phyloP scores from a whole-genome alignment of 768 basidiomycete species.

The Leccinum truebloodii region DNA sequence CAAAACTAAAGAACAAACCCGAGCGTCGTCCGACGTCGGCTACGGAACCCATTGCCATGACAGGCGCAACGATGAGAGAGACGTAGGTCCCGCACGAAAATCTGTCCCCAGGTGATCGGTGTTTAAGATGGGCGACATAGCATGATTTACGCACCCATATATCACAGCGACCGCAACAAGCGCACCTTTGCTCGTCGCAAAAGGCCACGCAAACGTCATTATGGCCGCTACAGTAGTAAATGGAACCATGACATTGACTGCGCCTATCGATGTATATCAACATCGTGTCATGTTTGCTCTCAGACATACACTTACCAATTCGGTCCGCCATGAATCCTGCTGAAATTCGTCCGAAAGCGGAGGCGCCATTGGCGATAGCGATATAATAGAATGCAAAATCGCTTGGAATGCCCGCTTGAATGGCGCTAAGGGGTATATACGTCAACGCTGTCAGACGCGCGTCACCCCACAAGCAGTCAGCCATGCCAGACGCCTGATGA shows the following conservation, averaged over 20 bases:
- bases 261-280: constrained; percentile 40
- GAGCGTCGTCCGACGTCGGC: constrained; percentile 64
- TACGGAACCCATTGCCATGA: constrained; percentile 59
- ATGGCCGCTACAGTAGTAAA: constrained; percentile 56
- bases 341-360: constrained; percentile 58
- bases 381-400: constrained; percentile 65
- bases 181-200: constrained; percentile 42
- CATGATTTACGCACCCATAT: constrained; percentile 54
- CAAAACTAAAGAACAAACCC: constrained; percentile 63
- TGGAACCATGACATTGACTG: constrained; percentile 69
- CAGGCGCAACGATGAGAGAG: constrained; percentile 54
- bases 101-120: constrained; percentile 32
- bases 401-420: constrained; percentile 45
- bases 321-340: constrained; percentile 57
- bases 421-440: constrained; percentile 63
- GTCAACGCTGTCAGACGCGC: constrained; percentile 49
- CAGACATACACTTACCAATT: constrained; percentile 38
- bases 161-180: constrained; percentile 56
- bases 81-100: constrained; percentile 64
- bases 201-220: constrained; percentile 74
- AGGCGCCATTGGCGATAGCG: constrained; percentile 67
- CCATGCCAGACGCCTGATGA: not conserved
- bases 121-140: not conserved
- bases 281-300: not conserved
- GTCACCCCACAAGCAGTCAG: not conserved